phyloP scores from a whole-genome alignment of 495 filamentous ascomycete species.

The Neurospora sp. region DNA sequence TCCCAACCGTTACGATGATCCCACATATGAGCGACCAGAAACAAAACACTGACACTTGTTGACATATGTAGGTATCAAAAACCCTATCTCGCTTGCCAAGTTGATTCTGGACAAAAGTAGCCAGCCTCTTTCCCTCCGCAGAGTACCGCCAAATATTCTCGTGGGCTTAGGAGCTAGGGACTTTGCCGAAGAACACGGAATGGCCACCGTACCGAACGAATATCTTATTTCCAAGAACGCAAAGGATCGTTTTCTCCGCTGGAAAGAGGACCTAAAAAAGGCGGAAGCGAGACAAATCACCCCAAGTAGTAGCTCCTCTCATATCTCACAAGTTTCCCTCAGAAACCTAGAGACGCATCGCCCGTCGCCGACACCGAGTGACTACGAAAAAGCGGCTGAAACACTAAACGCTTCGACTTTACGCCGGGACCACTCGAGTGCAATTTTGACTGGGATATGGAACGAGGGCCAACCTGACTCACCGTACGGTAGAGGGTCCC shows the following conservation, averaged over 20 bases:
- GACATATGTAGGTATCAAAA: slow-evolving; percentile 60
- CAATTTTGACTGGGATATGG: slow-evolving; percentile 47
- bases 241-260: slow-evolving; percentile 60
- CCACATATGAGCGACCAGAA: background rate
- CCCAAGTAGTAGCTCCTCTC: background rate
- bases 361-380: slow-evolving; percentile 5
- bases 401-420: slow-evolving; percentile 2
- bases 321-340: slow-evolving; percentile 1
- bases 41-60: background rate
- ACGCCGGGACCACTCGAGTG: slow-evolving; percentile 37
- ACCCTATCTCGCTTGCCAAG: slow-evolving; percentile 82
- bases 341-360: background rate
- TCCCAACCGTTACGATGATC: background rate
- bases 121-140: slow-evolving; percentile 61
- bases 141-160: slow-evolving; percentile 88
- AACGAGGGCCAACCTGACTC: slow-evolving; percentile 52
- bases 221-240: slow-evolving; percentile 64
- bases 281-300: slow-evolving; percentile 28
- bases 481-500: slow-evolving; percentile 15
- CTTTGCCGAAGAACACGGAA: slow-evolving; percentile 70
- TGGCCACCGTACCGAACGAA: slow-evolving; percentile 61
- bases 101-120: slow-evolving; percentile 67
- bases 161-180: slow-evolving; percentile 73
- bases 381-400: slow-evolving; percentile 14
- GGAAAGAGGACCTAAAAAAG: slow-evolving; percentile 62